Base-by-base conservation (phyloP, 306 rosid genomes). In the Casuarina glauca region DNA sequence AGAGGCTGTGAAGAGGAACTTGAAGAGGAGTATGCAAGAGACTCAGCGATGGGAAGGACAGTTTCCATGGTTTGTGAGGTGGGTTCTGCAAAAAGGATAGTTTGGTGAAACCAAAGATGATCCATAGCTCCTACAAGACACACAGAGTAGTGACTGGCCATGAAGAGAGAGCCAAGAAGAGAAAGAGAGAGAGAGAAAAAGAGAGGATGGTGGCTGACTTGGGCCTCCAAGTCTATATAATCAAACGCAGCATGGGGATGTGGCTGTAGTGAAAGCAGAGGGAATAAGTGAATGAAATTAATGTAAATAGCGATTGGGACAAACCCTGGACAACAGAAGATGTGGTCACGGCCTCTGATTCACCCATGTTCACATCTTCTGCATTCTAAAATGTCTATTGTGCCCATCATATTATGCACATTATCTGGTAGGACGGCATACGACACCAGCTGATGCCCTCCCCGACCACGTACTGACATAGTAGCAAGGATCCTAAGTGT, bases 31-130 rank as follows among this genome's bases (percentile, higher is more conserved):
- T 67, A 82, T 36, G 88, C 79, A 15, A 70, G 70, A 67, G 87
- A 79, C 52, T 86, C 84, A 10, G 88, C 50, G 43, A 62, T 38
- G 6, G 72, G 57, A 44, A 48, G 72, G 75, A 70, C 51, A 0
- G 82, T 71, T 75, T 82, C 62, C 10, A 75, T 61, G 43, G 64
- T 76, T 55, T 78, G n/a, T 32, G 76, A 17, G 42, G 74, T 4
- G 54, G 97, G 92, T 70, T 84, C 72, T 4, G 93, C 70, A 82
- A 79, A 86, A 61, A 94, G 89, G 87, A 91, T 78, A 52, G 85
- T 70, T 73, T 90, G 93, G 79, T 84, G 89, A 83, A 87, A 91
- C 98, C 98, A 94, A 42, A 91, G 96, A 39, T 76, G 75, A 73
- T 94, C 94, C 92, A 94, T 91, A 81, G 90, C 85, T 44, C 74